Percentiles rank a stretch among this genome's conserved stretches.
phyloP scores from a whole-genome alignment of 2,329 filamentous ascomycete genomes.

The Penicillium rolfsii region DNA sequence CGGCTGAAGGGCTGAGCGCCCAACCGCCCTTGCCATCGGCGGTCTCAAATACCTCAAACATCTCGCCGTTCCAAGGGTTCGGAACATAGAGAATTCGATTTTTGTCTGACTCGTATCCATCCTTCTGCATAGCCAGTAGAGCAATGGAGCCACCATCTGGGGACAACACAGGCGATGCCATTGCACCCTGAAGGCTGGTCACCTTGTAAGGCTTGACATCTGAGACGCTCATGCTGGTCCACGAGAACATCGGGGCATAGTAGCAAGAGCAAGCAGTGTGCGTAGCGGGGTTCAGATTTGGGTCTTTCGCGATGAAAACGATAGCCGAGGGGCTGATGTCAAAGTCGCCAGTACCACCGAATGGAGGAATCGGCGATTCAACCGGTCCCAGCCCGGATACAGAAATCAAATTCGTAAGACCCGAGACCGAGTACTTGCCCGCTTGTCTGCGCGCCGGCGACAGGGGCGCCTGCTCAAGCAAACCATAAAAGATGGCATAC shows the following conservation, averaged over 20 bases:
- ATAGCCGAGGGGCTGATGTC: slow-evolving; percentile 51
- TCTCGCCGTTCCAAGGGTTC: slow-evolving; percentile 46
- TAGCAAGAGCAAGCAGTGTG: slow-evolving; percentile 54
- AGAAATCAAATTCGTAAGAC: slow-evolving; percentile 49
- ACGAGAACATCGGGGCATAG: slow-evolving; percentile 49
- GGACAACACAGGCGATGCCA: slow-evolving; percentile 50
- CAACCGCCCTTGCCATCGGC: slow-evolving; percentile 45
- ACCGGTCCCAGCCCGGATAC: slow-evolving; percentile 45
- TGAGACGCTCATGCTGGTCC: slow-evolving; percentile 40
- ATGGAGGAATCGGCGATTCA: slow-evolving; percentile 54
- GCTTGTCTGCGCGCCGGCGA: slow-evolving; percentile 43
- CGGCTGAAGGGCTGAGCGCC: slow-evolving; percentile 46
- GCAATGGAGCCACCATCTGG: slow-evolving; percentile 50
- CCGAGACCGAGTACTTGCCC: slow-evolving; percentile 45
- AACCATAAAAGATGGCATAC: slow-evolving; percentile 55
- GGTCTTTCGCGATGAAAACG: slow-evolving; percentile 53
- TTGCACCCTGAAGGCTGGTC: slow-evolving; percentile 46
- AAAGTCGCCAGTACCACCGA: slow-evolving; percentile 52
- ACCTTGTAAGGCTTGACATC: slow-evolving; percentile 40
- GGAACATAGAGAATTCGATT: slow-evolving; percentile 50
- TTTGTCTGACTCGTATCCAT: slow-evolving; percentile 54
- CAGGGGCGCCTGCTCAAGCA: slow-evolving; percentile 47
- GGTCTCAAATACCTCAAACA: slow-evolving; percentile 45
- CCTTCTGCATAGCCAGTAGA: slow-evolving; percentile 48
- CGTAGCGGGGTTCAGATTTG: slow-evolving; percentile 48